A percentile compares a stretch with the other conserved stretches of the same genome.
These are phyloP conservation scores for Podospora australis DNA, from an alignment of 495 filamentous ascomycete genomes.

Conservation along the genomic window DNA sequence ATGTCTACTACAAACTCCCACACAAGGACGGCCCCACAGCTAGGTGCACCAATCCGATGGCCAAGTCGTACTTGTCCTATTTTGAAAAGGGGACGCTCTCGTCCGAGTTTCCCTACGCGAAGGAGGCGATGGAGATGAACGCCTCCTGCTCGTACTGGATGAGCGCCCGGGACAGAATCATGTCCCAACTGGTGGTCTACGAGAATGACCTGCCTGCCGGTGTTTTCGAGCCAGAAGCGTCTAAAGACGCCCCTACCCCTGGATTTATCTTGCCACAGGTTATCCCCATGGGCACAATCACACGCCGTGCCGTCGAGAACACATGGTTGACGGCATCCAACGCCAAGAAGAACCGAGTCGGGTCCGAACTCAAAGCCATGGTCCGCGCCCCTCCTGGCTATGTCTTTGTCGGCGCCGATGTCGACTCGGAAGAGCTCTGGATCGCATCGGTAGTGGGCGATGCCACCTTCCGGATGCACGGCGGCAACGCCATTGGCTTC, in stretches of 20 bases:
- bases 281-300: constrained; percentile 98
- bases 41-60: constrained; percentile 76
- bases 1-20: constrained; percentile 85
- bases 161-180: constrained; percentile 84
- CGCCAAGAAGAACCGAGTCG: constrained; percentile 89
- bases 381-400: constrained; percentile 87
- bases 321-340: constrained; percentile 98
- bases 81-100: constrained; percentile 85
- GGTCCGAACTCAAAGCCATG: constrained; percentile 96
- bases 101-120: constrained; percentile 82
- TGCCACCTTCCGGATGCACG: constrained; percentile 86
- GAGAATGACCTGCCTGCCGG: constrained; percentile 47
- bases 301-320: constrained; percentile 92
- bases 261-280: constrained; percentile 97
- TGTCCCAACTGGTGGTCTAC: constrained; percentile 89
- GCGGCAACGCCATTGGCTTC: constrained; percentile 94
- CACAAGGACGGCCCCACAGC: constrained; percentile 90
- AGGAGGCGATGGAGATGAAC: constrained; percentile 96
- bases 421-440: constrained; percentile 99
- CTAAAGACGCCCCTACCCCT: constrained; percentile 9
- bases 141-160: constrained; percentile 99
- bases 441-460: constrained; percentile 95
- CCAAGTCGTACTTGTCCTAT: constrained; percentile 82
- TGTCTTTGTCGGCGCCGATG: constrained; percentile 91
- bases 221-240: background rate